Evolutionary conservation across 169 alveolate species (phyloP).

Genomic region (Cryptosporidium ryanae): DNA sequence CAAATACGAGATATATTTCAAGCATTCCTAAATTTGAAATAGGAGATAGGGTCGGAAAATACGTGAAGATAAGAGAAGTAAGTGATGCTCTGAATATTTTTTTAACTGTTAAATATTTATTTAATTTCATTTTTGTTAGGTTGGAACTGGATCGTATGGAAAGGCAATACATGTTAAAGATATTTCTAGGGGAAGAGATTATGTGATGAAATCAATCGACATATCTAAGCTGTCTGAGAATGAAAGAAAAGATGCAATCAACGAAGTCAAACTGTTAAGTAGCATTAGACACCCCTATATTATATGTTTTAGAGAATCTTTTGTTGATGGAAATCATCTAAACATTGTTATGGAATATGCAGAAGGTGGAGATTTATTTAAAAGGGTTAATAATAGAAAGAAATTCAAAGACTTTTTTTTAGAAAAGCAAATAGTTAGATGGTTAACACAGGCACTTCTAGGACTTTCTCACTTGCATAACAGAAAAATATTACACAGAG

Average conservation of each 20-base stretch:
- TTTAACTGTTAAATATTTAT: neutral
- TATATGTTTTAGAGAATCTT: constrained; percentile 88
- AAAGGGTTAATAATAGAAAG: constrained; percentile 13
- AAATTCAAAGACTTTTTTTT: constrained; percentile 4
- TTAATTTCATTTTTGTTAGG: neutral
- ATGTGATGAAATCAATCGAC: constrained; percentile 82
- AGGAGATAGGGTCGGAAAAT: constrained; percentile 59
- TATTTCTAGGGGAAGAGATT: constrained; percentile 74
- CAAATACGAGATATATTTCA: neutral
- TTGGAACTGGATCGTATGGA: constrained; percentile 74
- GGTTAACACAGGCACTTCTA: constrained; percentile 86
- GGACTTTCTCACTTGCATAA: constrained; percentile 88
- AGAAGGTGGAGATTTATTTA: constrained; percentile 85
- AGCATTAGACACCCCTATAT: constrained; percentile 85
- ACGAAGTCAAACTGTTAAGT: constrained; percentile 85
- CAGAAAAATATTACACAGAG: constrained; percentile 89
- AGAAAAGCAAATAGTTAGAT: constrained; percentile 83
- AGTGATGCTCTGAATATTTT: neutral
- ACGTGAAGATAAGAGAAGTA: constrained; percentile 57
- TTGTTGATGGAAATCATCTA: constrained; percentile 86
- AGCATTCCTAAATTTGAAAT: constrained; percentile 35
- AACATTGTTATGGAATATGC: constrained; percentile 92
- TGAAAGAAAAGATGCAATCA: constrained; percentile 85
- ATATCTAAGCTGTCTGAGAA: constrained; percentile 77
- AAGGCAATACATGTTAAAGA: constrained; percentile 66